Base-by-base conservation (phyloP, 2,329 filamentous ascomycete species). In the Alternaria rosae region DNA sequence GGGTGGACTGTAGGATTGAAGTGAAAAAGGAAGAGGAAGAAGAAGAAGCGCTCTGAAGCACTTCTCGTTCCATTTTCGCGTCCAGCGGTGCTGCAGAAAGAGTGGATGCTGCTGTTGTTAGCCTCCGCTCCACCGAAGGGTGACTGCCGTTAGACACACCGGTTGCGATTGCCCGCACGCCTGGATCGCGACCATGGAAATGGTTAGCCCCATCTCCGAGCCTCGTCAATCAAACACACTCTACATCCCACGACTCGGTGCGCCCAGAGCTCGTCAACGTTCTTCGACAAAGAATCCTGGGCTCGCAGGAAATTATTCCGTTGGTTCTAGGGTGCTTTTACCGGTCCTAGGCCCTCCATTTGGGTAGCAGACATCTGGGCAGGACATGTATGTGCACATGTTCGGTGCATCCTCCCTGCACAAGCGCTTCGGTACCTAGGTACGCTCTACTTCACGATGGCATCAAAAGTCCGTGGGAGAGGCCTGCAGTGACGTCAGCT, bases 101-200 rank as follows among this genome's bases (percentile, higher is more conserved):
- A 63, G 66, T 69, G 68, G 67, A 59, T 66, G 64, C 64, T 54
- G 51, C 54, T 54, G 54, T 43, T 51, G 30, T 54, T 55, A 64
- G 61, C 43, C 63, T 69, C 67, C 67, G 66, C 53, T 68, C 61
- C 64, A 62, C 66, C 67, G 66, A 70, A 67, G 44, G 53, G 59
- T 41, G 55, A 54, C 12, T 62, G 47, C 60, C 57, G 48, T 48
- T 47, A 35, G 25, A 45, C 30, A 23, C 35, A 55, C 54, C 62
- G 62, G 55, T 60, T 42, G 45, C 54, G 51, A 52, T 44, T 69
- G 62, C 60, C 64, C 54, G 55, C 60, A 59, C 43, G 41, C 38
- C 57, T 28, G 54, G 50, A 56, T 54, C 28, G 55, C 51, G 20
- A 60, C 54, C 43, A 55, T 58, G 44, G 53, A 64, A 47, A 48